A percentile compares a stretch with the other conserved stretches of the same genome.
These are phyloP conservation scores for Globisporangium solare DNA, from an alignment of 352 stramenopile genomes.

Conservation along the genomic window DNA sequence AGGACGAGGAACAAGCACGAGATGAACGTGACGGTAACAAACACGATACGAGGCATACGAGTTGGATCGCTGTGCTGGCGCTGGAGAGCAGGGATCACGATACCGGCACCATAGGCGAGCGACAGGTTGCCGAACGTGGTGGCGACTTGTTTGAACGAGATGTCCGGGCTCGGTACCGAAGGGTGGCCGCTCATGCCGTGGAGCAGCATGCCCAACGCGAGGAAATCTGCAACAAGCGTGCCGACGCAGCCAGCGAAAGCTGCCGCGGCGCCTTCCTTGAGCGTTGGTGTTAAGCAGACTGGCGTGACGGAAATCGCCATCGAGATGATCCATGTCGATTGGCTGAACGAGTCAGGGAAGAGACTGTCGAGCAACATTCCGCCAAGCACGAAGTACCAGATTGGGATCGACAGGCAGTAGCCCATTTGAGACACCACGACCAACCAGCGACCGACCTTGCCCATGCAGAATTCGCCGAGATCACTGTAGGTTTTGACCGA, in stretches of 20 bases:
- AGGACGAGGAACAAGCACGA: slow-evolving; percentile 50
- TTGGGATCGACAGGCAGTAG: slow-evolving; percentile 44
- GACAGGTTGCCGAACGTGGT: slow-evolving; percentile 59
- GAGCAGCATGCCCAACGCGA: slow-evolving; percentile 42
- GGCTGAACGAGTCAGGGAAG: slow-evolving; percentile 39
- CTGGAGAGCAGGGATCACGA: slow-evolving; percentile 60
- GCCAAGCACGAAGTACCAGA: slow-evolving; percentile 51
- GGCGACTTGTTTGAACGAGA: slow-evolving; percentile 48
- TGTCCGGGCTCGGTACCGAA: slow-evolving; percentile 30
- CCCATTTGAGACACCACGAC: slow-evolving; percentile 50
- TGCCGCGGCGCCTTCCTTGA: slow-evolving; percentile 56
- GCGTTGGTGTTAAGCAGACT: slow-evolving; percentile 48
- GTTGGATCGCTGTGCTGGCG: slow-evolving; percentile 54
- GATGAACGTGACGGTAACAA: slow-evolving; percentile 45
- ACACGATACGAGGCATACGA: slow-evolving; percentile 58
- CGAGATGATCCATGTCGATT: slow-evolving; percentile 54
- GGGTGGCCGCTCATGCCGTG: slow-evolving; percentile 52
- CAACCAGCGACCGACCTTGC: slow-evolving; percentile 40
- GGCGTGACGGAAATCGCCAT: slow-evolving; percentile 51
- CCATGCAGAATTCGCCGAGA: slow-evolving; percentile 54
- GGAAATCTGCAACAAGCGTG: slow-evolving; percentile 54
- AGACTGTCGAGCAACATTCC: slow-evolving; percentile 39
- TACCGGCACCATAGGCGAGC: slow-evolving; percentile 55
- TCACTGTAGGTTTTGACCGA: slow-evolving; percentile 58
- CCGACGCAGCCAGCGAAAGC: slow-evolving; percentile 57